phyloP scores from a whole-genome alignment of 2,329 filamentous ascomycete genomes.

The Penicillium expansum region DNA sequence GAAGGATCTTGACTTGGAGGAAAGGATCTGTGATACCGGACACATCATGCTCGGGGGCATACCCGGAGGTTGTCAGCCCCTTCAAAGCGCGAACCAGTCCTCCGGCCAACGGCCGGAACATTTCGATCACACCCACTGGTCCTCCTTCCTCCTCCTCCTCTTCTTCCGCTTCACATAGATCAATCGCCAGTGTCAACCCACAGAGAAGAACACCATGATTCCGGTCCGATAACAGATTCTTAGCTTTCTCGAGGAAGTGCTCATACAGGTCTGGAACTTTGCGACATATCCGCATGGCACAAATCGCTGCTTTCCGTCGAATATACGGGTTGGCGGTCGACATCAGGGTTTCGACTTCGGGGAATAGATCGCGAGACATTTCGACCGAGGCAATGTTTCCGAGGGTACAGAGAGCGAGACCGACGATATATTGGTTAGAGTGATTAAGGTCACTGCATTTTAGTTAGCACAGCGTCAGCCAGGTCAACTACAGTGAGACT shows the following conservation, averaged over 20 bases:
- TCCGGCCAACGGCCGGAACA: constrained; percentile 83
- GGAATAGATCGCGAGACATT: constrained; percentile 96
- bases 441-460: constrained; percentile 79
- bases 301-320: constrained; percentile 92
- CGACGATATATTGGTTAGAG: constrained; percentile 97
- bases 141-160: constrained; percentile 82
- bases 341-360: constrained; percentile 88
- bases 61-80: constrained; percentile 87
- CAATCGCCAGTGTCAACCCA: constrained; percentile 84
- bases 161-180: constrained; percentile 92
- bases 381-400: constrained; percentile 97
- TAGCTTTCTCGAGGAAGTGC: constrained; percentile 93
- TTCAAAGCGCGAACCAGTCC: constrained; percentile 87
- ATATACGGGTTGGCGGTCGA: constrained; percentile 98
- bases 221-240: constrained; percentile 80
- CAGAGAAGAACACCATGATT: constrained; percentile 96
- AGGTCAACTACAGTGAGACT: constrained; percentile 20
- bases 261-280: constrained; percentile 97
- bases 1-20: constrained; percentile 92
- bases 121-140: constrained; percentile 85
- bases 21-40: constrained; percentile 98
- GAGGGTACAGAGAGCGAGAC: constrained; percentile 89
- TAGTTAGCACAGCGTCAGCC: constrained; percentile 33
- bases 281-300: constrained; percentile 96
- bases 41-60: constrained; percentile 96